A percentile compares a stretch with the other conserved stretches of the same genome.
Conservation (phyloP, 495 filamentous ascomycete genomes). For the Penicillium psychrofluorescens region DNA sequence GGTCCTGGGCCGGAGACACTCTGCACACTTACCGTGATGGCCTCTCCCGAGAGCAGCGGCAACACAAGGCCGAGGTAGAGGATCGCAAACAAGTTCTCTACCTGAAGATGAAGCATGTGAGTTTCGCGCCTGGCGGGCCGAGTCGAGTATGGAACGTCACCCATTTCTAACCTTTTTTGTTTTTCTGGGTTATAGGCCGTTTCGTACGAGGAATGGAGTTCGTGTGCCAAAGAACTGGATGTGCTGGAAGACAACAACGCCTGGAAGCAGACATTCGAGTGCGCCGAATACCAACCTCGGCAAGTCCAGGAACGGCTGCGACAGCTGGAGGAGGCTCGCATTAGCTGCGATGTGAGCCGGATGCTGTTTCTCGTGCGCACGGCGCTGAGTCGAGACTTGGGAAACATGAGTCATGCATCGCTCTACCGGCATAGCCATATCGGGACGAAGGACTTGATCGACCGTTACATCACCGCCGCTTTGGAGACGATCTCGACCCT, state of each 20-base stretch:
- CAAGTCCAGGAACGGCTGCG: slow-evolving; percentile 62
- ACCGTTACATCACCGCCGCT: slow-evolving; percentile 76
- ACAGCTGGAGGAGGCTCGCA: slow-evolving; percentile 69
- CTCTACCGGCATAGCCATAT: slow-evolving; percentile 81
- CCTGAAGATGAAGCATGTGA: slow-evolving; percentile 54
- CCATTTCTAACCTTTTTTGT: slow-evolving; percentile 3
- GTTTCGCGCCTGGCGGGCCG: slow-evolving; percentile 8
- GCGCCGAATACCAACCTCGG: slow-evolving; percentile 59
- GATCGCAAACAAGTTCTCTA: slow-evolving; percentile 58
- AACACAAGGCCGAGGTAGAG: slow-evolving; percentile 40
- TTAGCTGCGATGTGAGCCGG: slow-evolving; percentile 60
- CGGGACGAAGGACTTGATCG: slow-evolving; percentile 81
- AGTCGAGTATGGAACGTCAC: slow-evolving; percentile 9
- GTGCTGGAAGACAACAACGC: slow-evolving; percentile 68
- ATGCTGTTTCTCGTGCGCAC: slow-evolving; percentile 84
- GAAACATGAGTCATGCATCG: slow-evolving; percentile 74
- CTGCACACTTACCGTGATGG: slow-evolving; percentile 48
- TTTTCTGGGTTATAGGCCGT: slow-evolving; percentile 40
- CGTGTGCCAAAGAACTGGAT: slow-evolving; percentile 72
- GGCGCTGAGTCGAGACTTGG: slow-evolving; percentile 69
- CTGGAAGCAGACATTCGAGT: slow-evolving; percentile 69
- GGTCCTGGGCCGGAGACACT: slow-evolving; percentile 40
- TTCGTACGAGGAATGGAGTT: slow-evolving; percentile 52
- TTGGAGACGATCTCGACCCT: slow-evolving; percentile 63
- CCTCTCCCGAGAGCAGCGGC: slow-evolving; percentile 46